Percentiles rank a stretch among this genome's conserved stretches.
Conservation (phyloP, 2,329 filamentous ascomycete species). For the Exserohilum turcica region DNA sequence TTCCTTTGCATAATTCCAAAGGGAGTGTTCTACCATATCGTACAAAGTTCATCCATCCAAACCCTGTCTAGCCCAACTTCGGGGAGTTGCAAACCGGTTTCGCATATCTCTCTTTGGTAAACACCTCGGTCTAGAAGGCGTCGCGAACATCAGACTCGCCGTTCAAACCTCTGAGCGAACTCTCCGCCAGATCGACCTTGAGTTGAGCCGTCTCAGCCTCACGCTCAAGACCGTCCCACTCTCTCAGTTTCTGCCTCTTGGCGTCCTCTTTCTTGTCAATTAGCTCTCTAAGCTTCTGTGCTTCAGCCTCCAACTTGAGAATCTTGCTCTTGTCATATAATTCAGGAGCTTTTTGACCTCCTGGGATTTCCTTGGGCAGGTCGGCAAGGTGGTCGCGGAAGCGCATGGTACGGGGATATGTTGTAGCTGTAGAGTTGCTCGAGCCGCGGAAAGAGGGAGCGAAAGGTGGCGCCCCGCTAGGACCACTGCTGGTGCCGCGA, state of each 20-base stretch:
- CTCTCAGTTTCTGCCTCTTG: conserved; percentile 50
- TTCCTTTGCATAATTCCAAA: neutral
- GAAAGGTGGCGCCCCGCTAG: conserved; percentile 35
- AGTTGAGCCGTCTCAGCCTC: conserved; percentile 53
- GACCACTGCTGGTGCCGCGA: conserved; percentile 34
- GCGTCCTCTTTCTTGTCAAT: conserved; percentile 55
- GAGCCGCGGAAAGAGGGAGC: conserved; percentile 50
- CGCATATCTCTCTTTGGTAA: neutral
- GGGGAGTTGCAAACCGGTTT: neutral
- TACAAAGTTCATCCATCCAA: too few relatives aligned
- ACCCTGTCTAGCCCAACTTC: neutral
- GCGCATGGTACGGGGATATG: conserved; percentile 55
- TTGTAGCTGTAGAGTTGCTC: conserved; percentile 51
- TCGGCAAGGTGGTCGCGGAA: conserved; percentile 52
- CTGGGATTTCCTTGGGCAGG: conserved; percentile 52
- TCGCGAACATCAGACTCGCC: conserved; percentile 48
- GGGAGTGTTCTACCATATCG: conserved; percentile 11
- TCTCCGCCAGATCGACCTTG: conserved; percentile 54
- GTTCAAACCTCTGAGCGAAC: conserved; percentile 50
- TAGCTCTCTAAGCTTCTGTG: conserved; percentile 50
- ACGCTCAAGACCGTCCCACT: conserved; percentile 54
- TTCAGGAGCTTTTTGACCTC: conserved; percentile 52
- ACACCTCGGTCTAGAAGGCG: conserved; percentile 36
- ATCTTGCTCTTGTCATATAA: conserved; percentile 52
- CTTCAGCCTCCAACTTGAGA: conserved; percentile 54